A percentile compares a stretch with the other conserved stretches of the same genome.
These are phyloP conservation scores for Circinella umbellata DNA, from an alignment of 371 early-diverging fungal species.

Conservation along the genomic window DNA sequence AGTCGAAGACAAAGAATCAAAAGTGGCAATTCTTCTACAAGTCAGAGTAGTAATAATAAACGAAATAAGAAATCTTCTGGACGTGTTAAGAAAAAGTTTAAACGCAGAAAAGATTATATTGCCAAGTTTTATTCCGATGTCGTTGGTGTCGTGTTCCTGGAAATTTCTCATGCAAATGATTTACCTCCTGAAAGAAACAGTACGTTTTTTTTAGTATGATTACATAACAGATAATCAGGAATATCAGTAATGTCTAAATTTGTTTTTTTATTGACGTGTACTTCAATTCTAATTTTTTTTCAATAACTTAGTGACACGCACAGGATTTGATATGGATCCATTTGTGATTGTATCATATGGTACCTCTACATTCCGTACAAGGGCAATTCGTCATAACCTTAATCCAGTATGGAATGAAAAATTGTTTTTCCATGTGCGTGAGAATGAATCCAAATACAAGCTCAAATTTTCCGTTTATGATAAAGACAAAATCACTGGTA, in stretches of 20 bases:
- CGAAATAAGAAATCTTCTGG: constrained; percentile 9
- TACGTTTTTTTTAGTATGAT: constrained; percentile 4
- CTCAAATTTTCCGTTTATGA: constrained; percentile 79
- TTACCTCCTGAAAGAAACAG: constrained; percentile 65
- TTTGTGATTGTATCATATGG: constrained; percentile 82
- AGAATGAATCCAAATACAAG: constrained; percentile 58
- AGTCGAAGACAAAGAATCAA: constrained; percentile 4
- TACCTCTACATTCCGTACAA: constrained; percentile 71
- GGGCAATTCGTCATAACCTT: constrained; percentile 65
- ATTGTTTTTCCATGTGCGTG: constrained; percentile 68
- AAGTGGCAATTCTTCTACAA: neutral
- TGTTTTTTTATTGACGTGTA: neutral
- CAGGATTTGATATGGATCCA: constrained; percentile 84
- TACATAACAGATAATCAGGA: too few relatives aligned
- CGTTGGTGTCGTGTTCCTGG: constrained; percentile 67
- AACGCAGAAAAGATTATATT: constrained; percentile 22
- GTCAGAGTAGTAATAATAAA: neutral
- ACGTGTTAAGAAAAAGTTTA: constrained; percentile 13
- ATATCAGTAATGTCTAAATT: neutral
- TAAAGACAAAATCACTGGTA: constrained; percentile 75
- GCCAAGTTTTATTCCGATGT: constrained; percentile 42
- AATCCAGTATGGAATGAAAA: constrained; percentile 77
- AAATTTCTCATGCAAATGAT: constrained; percentile 64
- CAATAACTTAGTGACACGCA: constrained; percentile 48
- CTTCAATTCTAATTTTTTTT: too few relatives aligned